Conservation (phyloP, 2,329 filamentous ascomycete species). For the Colletotrichum eremochloae region DNA sequence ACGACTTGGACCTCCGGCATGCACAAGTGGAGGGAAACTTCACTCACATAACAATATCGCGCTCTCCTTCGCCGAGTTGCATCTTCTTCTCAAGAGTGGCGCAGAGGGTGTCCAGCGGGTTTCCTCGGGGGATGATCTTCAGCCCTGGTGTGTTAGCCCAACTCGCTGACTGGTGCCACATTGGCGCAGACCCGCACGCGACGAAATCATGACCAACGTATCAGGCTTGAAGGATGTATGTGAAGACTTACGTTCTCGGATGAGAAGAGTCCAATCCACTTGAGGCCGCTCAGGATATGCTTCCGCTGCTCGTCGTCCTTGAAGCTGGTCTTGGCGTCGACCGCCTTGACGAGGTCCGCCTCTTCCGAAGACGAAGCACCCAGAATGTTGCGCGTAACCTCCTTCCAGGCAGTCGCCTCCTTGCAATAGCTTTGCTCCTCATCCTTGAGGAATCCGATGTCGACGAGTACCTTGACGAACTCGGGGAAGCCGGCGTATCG, state of each 20-base stretch:
- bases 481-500: constrained; percentile 91
- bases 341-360: constrained; percentile 78
- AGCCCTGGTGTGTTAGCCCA: neutral
- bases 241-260: constrained; percentile 4
- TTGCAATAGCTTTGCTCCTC: constrained; percentile 75
- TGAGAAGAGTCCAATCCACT: constrained; percentile 63
- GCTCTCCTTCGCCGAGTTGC: constrained; percentile 85
- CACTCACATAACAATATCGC: constrained; percentile 77
- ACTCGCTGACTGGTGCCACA: too few relatives aligned
- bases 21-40: neutral
- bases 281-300: constrained; percentile 77
- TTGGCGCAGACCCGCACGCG: neutral
- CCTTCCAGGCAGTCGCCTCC: constrained; percentile 81
- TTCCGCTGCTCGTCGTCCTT: constrained; percentile 74
- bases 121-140: constrained; percentile 78
- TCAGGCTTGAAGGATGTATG: too few relatives aligned
- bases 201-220: neutral
- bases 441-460: constrained; percentile 89
- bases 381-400: constrained; percentile 84
- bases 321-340: constrained; percentile 83
- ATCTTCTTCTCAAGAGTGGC: constrained; percentile 92
- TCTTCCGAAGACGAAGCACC: constrained; percentile 75
- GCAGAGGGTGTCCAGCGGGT: constrained; percentile 89
- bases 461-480: constrained; percentile 88
- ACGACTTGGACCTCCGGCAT: neutral